These are phyloP conservation scores for Ophiostoma novo-ulmi DNA, from an alignment of 2,329 filamentous ascomycete species.

Conservation along the genomic window DNA sequence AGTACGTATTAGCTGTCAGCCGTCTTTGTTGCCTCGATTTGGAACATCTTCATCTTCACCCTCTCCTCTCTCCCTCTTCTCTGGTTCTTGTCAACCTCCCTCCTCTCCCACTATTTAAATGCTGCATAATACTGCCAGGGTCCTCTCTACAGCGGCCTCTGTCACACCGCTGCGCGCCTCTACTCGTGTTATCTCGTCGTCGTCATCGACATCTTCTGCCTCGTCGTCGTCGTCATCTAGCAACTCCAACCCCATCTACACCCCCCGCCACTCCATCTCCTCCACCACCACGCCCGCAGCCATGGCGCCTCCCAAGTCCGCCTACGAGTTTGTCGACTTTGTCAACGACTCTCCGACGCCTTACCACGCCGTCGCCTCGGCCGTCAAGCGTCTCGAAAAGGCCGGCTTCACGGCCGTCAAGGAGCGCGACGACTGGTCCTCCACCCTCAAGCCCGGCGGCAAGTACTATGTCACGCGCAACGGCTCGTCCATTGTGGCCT, in stretches of 20 bases:
- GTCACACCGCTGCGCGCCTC: constrained; percentile 3
- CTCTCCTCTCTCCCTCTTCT: not conserved
- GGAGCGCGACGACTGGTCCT: constrained; percentile 85
- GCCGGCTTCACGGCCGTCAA: constrained; percentile 85
- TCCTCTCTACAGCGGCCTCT: constrained; percentile 19
- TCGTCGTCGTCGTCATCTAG: not conserved
- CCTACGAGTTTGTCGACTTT: constrained; percentile 84
- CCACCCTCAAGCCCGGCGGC: constrained; percentile 72
- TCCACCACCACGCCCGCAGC: constrained; percentile 29
- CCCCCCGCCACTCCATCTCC: constrained; percentile 20
- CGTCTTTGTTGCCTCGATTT: not conserved
- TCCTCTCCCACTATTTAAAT: constrained; percentile 12
- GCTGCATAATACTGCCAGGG: constrained; percentile 18
- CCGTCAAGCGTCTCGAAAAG: constrained; percentile 68
- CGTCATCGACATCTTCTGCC: not conserved
- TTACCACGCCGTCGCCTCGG: constrained; percentile 84
- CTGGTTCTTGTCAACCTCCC: not conserved
- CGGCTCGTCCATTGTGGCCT: constrained; percentile 84
- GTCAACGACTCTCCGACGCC: constrained; percentile 92
- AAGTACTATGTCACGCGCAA: constrained; percentile 97
- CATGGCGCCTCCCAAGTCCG: constrained; percentile 54
- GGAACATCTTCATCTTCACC: not conserved
- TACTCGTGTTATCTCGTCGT: constrained; percentile 14
- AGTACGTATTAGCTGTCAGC: not conserved
- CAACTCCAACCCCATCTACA: constrained; percentile 10